A percentile compares a stretch with the other conserved stretches of the same genome.
Evolutionary conservation across 176 grass and related monocot genomes (phyloP).

Genomic region (Bromus sterilis): DNA sequence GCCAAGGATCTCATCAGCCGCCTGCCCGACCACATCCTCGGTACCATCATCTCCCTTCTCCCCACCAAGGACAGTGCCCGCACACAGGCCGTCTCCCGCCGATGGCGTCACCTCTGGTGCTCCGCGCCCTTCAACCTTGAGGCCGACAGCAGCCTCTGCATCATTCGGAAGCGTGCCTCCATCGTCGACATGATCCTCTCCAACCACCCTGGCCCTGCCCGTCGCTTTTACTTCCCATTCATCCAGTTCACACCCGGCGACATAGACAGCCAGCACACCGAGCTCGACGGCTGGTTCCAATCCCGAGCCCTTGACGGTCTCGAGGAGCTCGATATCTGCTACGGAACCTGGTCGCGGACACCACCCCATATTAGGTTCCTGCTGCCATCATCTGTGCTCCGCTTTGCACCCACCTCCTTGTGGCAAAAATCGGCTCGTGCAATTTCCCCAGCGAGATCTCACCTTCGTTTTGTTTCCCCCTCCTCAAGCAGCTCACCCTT

Average conservation of each 20-base stretch:
- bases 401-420: not conserved
- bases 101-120: not conserved
- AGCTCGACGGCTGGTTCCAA: not conserved
- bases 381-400: not conserved
- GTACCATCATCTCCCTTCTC: not conserved
- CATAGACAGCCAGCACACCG: not conserved
- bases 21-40: not conserved
- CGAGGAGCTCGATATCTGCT: not conserved
- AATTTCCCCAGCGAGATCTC: not conserved
- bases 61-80: not conserved
- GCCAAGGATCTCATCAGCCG: not conserved
- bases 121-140: not conserved
- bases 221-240: not conserved
- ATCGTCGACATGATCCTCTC: not conserved
- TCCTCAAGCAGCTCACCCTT: not conserved
- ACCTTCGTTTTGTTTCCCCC: not conserved
- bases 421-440: not conserved
- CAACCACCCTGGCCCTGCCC: not conserved
- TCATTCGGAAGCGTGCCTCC: not conserved
- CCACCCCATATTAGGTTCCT: not conserved
- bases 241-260: not conserved
- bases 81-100: not conserved
- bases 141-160: not conserved
- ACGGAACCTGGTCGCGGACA: not conserved
- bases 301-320: not conserved